Evolutionary conservation across 139 green algal genomes (phyloP).

Genomic region (Klebsormidium nitens): DNA sequence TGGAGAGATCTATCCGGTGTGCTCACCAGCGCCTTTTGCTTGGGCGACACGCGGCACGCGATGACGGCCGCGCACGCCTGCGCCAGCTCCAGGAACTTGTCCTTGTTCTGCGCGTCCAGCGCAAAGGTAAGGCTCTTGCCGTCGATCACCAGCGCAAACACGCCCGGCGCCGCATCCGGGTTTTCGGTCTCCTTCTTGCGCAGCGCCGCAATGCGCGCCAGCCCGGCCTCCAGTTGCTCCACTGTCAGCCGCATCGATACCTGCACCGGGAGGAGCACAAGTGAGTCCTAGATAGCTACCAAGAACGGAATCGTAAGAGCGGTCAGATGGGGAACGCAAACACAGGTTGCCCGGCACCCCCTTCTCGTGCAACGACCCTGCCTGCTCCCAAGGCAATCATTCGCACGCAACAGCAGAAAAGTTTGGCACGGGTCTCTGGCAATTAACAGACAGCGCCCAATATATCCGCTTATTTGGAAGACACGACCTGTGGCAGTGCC

Average conservation of each 20-base stretch:
- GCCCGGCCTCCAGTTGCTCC: constrained; percentile 14
- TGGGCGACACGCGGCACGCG: constrained; percentile 64
- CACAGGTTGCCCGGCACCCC: too few relatives aligned
- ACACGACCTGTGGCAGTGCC: too few relatives aligned
- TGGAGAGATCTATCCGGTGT: neutral
- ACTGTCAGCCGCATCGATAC: constrained; percentile 6
- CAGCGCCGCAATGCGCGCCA: constrained; percentile 5
- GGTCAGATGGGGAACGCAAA: too few relatives aligned
- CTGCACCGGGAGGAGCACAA: too few relatives aligned
- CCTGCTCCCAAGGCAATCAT: too few relatives aligned
- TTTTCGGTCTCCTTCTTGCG: neutral
- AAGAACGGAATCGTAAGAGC: too few relatives aligned
- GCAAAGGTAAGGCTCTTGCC: constrained; percentile 27
- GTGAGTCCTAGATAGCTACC: too few relatives aligned
- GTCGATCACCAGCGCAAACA: constrained; percentile 44
- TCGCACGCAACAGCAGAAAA: too few relatives aligned
- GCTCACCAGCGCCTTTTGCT: constrained; percentile 50
- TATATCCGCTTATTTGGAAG: too few relatives aligned
- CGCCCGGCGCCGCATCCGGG: neutral
- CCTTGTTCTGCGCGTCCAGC: constrained; percentile 13
- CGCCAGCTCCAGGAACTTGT: constrained; percentile 53
- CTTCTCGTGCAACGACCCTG: too few relatives aligned
- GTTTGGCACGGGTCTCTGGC: too few relatives aligned
- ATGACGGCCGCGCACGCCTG: constrained; percentile 63
- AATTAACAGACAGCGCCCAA: too few relatives aligned